phyloP scores from a whole-genome alignment of 306 rosid genomes.

The Mimosa bimucronata region DNA sequence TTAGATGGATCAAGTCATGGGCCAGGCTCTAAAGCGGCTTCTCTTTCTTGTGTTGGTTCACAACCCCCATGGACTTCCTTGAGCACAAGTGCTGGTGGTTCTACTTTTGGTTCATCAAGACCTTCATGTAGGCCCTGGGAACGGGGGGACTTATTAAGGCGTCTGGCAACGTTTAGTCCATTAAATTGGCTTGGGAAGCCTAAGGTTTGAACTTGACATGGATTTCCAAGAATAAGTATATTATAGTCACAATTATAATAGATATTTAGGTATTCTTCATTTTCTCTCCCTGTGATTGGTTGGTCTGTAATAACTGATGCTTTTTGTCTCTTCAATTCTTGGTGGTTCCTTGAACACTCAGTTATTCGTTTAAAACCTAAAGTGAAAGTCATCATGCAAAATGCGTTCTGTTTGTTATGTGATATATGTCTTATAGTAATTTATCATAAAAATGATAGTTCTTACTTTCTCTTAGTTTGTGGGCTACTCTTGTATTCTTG shows the following conservation, averaged over 20 bases:
- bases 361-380: not conserved
- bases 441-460: not conserved
- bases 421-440: not conserved
- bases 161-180: slow-evolving; percentile 89
- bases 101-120: slow-evolving; percentile 77
- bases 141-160: slow-evolving; percentile 95
- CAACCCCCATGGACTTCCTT: slow-evolving; percentile 85
- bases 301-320: not conserved
- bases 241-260: slow-evolving; percentile 13
- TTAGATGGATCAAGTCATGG: slow-evolving; percentile 86
- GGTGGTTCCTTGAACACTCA: not conserved
- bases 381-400: not conserved
- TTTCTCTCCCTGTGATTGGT: not conserved
- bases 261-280: slow-evolving; percentile 4
- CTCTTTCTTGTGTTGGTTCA: slow-evolving; percentile 92
- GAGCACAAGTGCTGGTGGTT: slow-evolving; percentile 89
- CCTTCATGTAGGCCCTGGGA: slow-evolving; percentile 97
- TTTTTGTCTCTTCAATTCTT: slow-evolving; percentile 6
- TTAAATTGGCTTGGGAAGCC: slow-evolving; percentile 88
- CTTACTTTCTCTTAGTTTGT: not conserved
- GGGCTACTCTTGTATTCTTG: not conserved
- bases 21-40: slow-evolving; percentile 90
- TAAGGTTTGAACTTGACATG: slow-evolving; percentile 66
- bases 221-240: slow-evolving; percentile 22
- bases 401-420: slow-evolving; percentile 4